phyloP scores from a whole-genome alignment of 176 grass and related monocot species.

The Hyparrhenia diplandra region DNA sequence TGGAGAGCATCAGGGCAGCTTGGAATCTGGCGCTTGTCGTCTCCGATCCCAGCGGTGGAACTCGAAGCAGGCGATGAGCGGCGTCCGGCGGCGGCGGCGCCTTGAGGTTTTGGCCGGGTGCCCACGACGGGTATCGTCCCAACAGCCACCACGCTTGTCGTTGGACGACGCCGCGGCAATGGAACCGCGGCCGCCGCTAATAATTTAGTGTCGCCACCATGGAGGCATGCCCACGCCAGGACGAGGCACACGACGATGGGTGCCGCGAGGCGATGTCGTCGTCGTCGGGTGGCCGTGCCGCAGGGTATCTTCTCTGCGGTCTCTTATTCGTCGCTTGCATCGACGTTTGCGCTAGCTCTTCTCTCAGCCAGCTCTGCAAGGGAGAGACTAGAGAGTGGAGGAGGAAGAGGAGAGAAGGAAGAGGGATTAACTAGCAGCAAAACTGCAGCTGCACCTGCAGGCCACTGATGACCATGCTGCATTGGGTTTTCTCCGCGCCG shows the following conservation, averaged over 20 bases:
- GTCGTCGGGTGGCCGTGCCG: not conserved
- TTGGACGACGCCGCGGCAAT: not conserved
- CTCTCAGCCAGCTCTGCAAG: not conserved
- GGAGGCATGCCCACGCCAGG: not conserved
- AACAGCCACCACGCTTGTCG: not conserved
- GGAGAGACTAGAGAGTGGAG: not conserved
- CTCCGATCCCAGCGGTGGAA: not conserved
- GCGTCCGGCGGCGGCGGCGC: not conserved
- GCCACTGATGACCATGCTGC: not conserved
- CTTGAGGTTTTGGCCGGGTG: constrained; percentile 22
- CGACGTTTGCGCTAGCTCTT: not conserved
- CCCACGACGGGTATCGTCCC: constrained; percentile 12
- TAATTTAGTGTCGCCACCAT: not conserved
- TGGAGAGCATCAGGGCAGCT: constrained; percentile 51
- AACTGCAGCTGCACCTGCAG: not conserved
- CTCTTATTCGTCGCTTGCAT: constrained; percentile 24
- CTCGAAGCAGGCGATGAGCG: not conserved
- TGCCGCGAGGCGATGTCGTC: not conserved
- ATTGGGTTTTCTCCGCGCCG: constrained; percentile 8
- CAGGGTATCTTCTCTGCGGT: not conserved
- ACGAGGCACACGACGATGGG: not conserved
- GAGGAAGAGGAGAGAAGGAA: too few species aligned
- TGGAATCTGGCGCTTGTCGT: constrained; percentile 46
- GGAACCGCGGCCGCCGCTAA: constrained; percentile 1
- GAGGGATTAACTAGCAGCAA: not conserved